phyloP scores from a whole-genome alignment of 192 early-diverging fungal species.

The Obelidium mucronatum region DNA sequence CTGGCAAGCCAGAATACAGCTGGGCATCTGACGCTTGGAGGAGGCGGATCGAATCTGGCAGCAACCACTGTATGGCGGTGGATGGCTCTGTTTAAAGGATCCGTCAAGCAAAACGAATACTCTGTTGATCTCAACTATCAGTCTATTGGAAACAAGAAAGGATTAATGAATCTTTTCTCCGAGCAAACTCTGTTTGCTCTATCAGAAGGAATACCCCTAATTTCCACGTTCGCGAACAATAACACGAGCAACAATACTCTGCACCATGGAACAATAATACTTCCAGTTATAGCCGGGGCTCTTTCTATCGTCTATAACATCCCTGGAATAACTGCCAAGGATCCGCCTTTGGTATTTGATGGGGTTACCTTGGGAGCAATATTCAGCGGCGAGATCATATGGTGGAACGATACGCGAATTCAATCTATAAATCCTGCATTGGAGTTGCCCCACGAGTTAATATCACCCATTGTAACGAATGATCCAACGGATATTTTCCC shows the following conservation, averaged over 20 bases:
- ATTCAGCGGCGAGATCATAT: constrained; percentile 2
- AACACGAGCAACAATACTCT: neutral
- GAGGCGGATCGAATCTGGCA: neutral
- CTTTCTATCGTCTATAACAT: constrained; percentile 11
- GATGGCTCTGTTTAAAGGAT: neutral
- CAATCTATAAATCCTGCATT: neutral
- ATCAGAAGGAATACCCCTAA: neutral
- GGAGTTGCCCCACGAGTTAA: neutral
- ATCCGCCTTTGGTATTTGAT: neutral
- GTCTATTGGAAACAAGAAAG: neutral
- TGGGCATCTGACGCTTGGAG: neutral
- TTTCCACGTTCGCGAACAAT: neutral
- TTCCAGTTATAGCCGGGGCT: constrained; percentile 3
- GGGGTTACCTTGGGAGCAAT: neutral
- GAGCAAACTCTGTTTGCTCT: neutral
- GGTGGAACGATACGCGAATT: constrained; percentile 19
- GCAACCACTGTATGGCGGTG: neutral
- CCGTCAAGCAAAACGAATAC: neutral
- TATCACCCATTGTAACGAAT: neutral
- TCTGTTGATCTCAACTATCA: neutral
- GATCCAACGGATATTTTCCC: constrained; percentile 14
- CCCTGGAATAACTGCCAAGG: neutral
- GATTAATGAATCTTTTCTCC: neutral
- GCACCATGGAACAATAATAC: constrained; percentile 1
- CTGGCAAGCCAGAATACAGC: neutral